Percentiles rank a stretch among this genome's conserved stretches.
Evolutionary conservation across 805 yeast genomes (phyloP).

Genomic region (Cyberlindnera galapagoensis): DNA sequence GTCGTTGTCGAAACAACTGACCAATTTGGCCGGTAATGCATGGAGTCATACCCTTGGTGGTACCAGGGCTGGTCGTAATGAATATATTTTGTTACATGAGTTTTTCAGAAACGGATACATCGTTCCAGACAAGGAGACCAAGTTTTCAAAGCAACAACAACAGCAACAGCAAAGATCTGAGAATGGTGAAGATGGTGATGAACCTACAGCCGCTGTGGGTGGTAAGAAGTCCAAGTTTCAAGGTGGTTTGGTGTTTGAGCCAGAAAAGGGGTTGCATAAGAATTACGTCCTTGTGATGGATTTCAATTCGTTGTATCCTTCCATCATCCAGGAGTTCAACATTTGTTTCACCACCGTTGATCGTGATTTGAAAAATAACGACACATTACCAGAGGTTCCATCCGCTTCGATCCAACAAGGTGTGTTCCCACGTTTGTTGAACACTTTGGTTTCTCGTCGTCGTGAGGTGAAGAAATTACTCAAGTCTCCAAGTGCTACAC

Average conservation of each 20-base stretch:
- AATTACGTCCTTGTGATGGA: constrained; percentile 92
- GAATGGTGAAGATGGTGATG: constrained; percentile 26
- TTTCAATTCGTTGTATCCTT: constrained; percentile 94
- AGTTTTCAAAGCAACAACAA: constrained; percentile 30
- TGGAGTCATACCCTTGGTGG: constrained; percentile 95
- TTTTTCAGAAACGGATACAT: constrained; percentile 73
- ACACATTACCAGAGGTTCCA: constrained; percentile 68
- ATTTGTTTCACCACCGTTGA: constrained; percentile 96
- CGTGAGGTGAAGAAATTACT: constrained; percentile 83
- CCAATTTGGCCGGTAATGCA: constrained; percentile 92
- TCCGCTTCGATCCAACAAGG: constrained; percentile 55
- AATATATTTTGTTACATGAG: constrained; percentile 86
- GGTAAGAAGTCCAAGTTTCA: constrained; percentile 69
- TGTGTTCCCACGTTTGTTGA: constrained; percentile 78
- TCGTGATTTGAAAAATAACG: constrained; percentile 49
- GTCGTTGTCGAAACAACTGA: constrained; percentile 84
- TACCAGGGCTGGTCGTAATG: constrained; percentile 94
- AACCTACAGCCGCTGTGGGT: constrained; percentile 41
- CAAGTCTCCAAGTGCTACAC: constrained; percentile 63
- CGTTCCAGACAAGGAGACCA: constrained; percentile 77
- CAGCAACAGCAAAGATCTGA: constrained; percentile 19
- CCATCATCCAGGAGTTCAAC: constrained; percentile 94
- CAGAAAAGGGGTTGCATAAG: constrained; percentile 90
- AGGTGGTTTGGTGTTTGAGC: constrained; percentile 96
- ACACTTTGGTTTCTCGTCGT: constrained; percentile 83